A percentile compares a stretch with the other conserved stretches of the same genome.
phyloP scores from a whole-genome alignment of 2,329 filamentous ascomycete species.

The Talaromyces sp. region DNA sequence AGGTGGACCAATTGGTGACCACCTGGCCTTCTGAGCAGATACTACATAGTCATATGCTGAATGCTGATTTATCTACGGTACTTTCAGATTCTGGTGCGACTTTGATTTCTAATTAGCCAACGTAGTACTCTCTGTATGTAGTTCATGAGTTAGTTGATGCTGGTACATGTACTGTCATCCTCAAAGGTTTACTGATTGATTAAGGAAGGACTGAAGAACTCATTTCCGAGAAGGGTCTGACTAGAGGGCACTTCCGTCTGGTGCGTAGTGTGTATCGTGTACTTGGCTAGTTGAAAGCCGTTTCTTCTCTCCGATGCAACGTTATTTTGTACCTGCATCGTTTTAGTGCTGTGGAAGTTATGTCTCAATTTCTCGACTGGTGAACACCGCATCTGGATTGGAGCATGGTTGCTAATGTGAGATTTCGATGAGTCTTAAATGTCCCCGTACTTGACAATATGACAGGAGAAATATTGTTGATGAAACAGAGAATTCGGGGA shows the following conservation, averaged over 20 bases:
- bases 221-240: neutral
- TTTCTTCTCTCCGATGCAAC: neutral
- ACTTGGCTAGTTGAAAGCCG: neutral
- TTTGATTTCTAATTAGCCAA: neutral
- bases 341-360: neutral
- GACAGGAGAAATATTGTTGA: neutral
- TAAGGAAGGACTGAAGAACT: too few species aligned
- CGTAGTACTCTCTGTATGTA: neutral
- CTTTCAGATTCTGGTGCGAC: neutral
- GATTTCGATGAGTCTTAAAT: too few species aligned
- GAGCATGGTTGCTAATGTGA: too few species aligned
- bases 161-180: neutral
- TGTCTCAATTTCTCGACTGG: neutral
- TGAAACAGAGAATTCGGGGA: neutral
- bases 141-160: neutral
- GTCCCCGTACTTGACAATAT: too few species aligned
- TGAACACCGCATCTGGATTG: neutral
- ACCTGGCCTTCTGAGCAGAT: neutral
- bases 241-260: neutral
- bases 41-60: neutral
- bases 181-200: neutral
- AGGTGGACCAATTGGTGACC: neutral
- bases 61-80: neutral
- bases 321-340: slow-evolving; percentile 5
- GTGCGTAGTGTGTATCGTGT: neutral